phyloP scores from a whole-genome alignment of 2,329 filamentous ascomycete species.

The Fusarium transvaalense region DNA sequence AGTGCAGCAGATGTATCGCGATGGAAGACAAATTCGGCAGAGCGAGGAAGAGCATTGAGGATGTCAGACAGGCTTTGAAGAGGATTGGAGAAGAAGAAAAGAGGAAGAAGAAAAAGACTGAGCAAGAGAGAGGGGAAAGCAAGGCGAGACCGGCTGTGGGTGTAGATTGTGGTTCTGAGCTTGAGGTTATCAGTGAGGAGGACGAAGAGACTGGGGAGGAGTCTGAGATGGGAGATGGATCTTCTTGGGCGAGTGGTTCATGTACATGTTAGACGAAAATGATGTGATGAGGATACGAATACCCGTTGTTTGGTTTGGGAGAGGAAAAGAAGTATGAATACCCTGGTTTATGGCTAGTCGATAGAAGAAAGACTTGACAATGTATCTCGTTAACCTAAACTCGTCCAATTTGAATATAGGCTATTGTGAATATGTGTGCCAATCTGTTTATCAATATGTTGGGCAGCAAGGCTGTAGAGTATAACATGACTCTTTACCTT shows the following conservation, averaged over 20 bases:
- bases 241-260: not conserved
- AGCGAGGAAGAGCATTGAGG: constrained; percentile 32
- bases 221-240: constrained; percentile 1
- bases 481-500: not conserved
- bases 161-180: not conserved
- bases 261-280: not conserved
- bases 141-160: not conserved
- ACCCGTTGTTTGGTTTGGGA: not conserved
- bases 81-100: not conserved
- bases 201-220: constrained; percentile 9
- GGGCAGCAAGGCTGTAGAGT: constrained; percentile 14
- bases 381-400: not conserved
- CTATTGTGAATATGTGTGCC: not conserved
- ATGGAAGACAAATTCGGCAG: constrained; percentile 36
- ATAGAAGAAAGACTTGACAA: not conserved
- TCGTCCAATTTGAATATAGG: not conserved
- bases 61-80: not conserved
- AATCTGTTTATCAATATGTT: not conserved
- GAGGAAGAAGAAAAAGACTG: not conserved
- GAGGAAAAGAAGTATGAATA: not conserved
- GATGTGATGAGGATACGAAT: not conserved
- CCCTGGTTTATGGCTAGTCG: not conserved
- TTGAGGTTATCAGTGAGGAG: constrained; percentile 21
- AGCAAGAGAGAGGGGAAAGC: not conserved
- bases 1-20: constrained; percentile 45